These are phyloP conservation scores for Phialophora chinensis DNA, from an alignment of 2,329 filamentous ascomycete genomes.

Conservation along the genomic window DNA sequence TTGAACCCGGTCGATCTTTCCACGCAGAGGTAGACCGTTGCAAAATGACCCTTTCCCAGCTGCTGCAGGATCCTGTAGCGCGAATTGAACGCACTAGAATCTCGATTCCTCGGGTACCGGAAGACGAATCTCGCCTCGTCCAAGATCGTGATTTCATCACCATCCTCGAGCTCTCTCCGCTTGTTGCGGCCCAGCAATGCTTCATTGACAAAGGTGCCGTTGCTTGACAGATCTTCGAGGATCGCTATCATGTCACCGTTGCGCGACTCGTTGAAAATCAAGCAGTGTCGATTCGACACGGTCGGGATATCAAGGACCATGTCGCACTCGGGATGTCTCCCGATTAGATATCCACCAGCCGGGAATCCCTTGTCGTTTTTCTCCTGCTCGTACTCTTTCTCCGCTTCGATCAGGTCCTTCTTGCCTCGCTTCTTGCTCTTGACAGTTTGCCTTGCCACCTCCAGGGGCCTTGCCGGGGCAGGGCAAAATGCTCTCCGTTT, in stretches of 20 bases:
- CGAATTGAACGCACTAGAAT: conserved; percentile 79
- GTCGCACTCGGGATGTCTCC: conserved; percentile 91
- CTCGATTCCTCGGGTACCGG: conserved; percentile 76
- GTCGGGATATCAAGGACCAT: conserved; percentile 76
- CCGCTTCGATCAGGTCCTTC: conserved; percentile 57
- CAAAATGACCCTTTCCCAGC: conserved; percentile 93
- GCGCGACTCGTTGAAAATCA: conserved; percentile 62
- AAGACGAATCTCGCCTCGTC: conserved; percentile 89
- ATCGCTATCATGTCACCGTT: conserved; percentile 69
- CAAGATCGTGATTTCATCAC: conserved; percentile 87
- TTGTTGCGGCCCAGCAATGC: conserved; percentile 90
- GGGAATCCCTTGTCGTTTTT: conserved; percentile 64
- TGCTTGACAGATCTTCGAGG: conserved; percentile 90
- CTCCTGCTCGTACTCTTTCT: conserved; percentile 66
- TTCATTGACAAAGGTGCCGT: conserved; percentile 96
- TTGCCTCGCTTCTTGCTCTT: conserved; percentile 52
- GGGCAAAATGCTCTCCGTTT: conserved; percentile 75
- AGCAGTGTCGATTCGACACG: conserved; percentile 78
- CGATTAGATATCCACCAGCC: conserved; percentile 86
- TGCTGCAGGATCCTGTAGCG: conserved; percentile 85
- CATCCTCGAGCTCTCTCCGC: conserved; percentile 82
- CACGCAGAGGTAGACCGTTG: conserved; percentile 87
- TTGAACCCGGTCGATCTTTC: conserved; percentile 82
- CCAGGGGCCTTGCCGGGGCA: conserved; percentile 54
- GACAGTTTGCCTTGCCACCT: conserved; percentile 50